Percentiles rank a stretch among this genome's conserved stretches.
phyloP scores from a whole-genome alignment of 768 basidiomycete genomes.

The Boletus rubropictus region DNA sequence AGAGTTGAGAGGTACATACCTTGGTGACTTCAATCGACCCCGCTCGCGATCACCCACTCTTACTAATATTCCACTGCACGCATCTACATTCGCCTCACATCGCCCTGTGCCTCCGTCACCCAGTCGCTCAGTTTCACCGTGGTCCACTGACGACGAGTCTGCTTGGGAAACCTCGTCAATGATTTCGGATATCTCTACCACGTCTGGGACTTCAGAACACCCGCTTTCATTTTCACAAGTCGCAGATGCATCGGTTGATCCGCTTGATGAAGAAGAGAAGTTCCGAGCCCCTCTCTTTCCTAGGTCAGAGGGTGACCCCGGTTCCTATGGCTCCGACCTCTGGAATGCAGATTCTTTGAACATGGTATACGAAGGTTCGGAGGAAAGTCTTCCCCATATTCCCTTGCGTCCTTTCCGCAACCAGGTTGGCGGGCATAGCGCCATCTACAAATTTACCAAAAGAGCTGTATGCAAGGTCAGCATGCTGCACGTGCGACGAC shows the following conservation, averaged over 20 bases:
- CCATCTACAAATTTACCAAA: conserved; percentile 97
- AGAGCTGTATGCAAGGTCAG: conserved; percentile 97
- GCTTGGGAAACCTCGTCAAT: conserved; percentile 69
- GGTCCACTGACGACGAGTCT: conserved; percentile 75
- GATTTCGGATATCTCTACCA: conserved; percentile 56
- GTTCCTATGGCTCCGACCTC: conserved; percentile 4
- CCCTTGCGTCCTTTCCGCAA: conserved; percentile 94
- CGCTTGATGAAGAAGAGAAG: conserved; percentile 16
- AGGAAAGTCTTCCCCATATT: conserved; percentile 75
- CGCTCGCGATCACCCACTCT: conserved; percentile 39
- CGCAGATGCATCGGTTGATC: conserved; percentile 14
- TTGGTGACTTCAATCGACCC: conserved; percentile 4
- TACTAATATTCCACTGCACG: conserved; percentile 27
- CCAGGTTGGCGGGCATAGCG: conserved; percentile 95
- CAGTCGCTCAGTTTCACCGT: conserved; percentile 43
- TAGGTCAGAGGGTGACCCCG: conserved; percentile 18
- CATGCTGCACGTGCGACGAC: not conserved
- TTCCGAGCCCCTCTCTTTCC: not conserved
- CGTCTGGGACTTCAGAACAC: conserved; percentile 37
- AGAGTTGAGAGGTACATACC: conserved; percentile 1
- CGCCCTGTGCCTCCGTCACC: conserved; percentile 13
- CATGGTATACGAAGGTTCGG: conserved; percentile 41
- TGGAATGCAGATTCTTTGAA: conserved; percentile 35
- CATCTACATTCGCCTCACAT: conserved; percentile 15
- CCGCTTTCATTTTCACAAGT: conserved; percentile 27